A percentile compares a stretch with the other conserved stretches of the same genome.
Conservation (phyloP, 2,329 filamentous ascomycete genomes). For the Colletotrichum simmondsii region DNA sequence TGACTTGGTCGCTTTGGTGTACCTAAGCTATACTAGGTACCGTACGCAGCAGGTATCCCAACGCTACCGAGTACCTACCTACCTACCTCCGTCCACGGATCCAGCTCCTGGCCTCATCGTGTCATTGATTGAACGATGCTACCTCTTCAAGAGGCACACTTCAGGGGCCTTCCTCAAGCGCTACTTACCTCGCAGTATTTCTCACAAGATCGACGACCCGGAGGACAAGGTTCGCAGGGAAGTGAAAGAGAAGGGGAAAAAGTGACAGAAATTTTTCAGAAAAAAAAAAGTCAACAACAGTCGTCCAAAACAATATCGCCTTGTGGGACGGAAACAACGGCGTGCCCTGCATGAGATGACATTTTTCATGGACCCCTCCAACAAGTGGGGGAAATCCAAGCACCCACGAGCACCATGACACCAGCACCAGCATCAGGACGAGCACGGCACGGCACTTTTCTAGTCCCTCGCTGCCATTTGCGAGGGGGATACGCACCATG, state of each 20-base stretch:
- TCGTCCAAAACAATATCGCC: conserved; percentile 3
- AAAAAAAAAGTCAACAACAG: conserved; percentile 9
- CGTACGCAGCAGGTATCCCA: too few relatives aligned
- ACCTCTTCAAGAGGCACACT: neutral
- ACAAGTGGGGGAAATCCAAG: neutral
- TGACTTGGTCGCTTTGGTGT: neutral
- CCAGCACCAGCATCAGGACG: neutral
- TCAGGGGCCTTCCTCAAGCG: neutral
- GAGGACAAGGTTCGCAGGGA: neutral
- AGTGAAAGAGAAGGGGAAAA: neutral
- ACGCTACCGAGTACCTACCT: neutral
- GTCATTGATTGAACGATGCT: neutral
- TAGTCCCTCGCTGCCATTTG: neutral
- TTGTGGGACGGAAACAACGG: conserved; percentile 18
- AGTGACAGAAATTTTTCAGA: neutral
- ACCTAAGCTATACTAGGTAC: neutral
- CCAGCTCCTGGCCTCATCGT: neutral
- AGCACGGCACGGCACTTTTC: neutral
- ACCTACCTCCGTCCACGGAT: neutral
- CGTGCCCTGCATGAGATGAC: conserved; percentile 9
- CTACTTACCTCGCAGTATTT: conserved; percentile 11
- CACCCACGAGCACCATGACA: neutral
- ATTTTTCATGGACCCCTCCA: neutral
- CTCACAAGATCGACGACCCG: neutral
- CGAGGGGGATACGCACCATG: neutral